A percentile compares a stretch with the other conserved stretches of the same genome.
These are phyloP conservation scores for Stemphylium vesicarium DNA, from an alignment of 2,329 filamentous ascomycete genomes.

Conservation along the genomic window DNA sequence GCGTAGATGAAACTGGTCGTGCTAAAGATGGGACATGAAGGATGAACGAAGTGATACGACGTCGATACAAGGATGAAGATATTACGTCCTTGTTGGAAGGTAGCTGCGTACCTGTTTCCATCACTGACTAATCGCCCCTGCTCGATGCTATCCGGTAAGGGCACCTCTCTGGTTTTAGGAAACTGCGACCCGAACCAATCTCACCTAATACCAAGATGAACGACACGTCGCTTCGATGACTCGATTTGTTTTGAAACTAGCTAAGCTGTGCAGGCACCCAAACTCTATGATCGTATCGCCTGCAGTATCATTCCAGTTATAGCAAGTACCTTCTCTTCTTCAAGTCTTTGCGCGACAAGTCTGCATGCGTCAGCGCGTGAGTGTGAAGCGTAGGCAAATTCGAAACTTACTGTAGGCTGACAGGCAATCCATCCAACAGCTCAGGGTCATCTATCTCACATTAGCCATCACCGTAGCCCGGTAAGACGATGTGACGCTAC, in stretches of 20 bases:
- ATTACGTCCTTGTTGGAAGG: neutral
- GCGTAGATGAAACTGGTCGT: constrained; percentile 22
- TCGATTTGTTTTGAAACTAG: neutral
- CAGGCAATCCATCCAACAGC: constrained; percentile 53
- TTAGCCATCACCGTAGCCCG: neutral
- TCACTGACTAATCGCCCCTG: constrained; percentile 6
- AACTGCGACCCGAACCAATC: neutral
- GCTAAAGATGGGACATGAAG: constrained; percentile 5
- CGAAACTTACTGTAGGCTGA: constrained; percentile 47
- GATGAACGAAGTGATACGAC: constrained; percentile 12
- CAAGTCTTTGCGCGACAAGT: constrained; percentile 49
- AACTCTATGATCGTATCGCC: constrained; percentile 24
- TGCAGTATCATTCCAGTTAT: constrained; percentile 48
- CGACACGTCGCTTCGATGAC: neutral
- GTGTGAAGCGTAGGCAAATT: neutral
- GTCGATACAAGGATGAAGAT: neutral
- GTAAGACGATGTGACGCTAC: constrained; percentile 18
- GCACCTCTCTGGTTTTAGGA: neutral
- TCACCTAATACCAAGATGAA: neutral
- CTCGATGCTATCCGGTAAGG: neutral
- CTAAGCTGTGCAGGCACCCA: neutral
- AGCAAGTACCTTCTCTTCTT: constrained; percentile 52
- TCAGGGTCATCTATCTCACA: constrained; percentile 42
- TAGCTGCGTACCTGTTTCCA: neutral
- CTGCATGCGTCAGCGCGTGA: constrained; percentile 12